Percentiles rank a stretch among this genome's conserved stretches.
These are phyloP conservation scores for Grosmannia penicillata DNA, from an alignment of 2,329 filamentous ascomycete genomes.

Conservation along the genomic window DNA sequence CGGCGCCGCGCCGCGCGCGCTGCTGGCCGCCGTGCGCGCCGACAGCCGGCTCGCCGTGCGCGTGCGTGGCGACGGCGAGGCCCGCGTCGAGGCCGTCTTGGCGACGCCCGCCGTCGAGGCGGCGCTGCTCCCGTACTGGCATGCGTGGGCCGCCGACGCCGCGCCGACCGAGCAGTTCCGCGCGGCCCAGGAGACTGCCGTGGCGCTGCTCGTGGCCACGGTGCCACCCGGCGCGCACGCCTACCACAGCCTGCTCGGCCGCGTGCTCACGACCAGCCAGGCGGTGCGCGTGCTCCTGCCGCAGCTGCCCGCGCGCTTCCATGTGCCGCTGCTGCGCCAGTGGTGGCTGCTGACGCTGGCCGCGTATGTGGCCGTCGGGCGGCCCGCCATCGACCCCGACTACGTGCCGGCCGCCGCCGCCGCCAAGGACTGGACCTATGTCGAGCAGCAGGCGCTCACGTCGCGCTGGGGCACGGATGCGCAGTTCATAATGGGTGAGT, in stretches of 20 bases:
- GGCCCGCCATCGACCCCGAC: conserved; percentile 57
- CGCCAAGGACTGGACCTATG: conserved; percentile 64
- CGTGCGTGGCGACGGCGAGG: conserved; percentile 26
- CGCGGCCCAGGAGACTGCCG: conserved; percentile 48
- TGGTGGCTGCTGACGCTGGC: conserved; percentile 80
- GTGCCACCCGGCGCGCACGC: conserved; percentile 41
- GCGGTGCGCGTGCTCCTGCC: conserved; percentile 78
- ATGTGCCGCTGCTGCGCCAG: conserved; percentile 59
- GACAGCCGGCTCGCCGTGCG: no score
- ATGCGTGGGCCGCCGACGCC: conserved; percentile 47
- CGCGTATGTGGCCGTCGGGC: conserved; percentile 60
- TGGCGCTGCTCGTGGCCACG: conserved; percentile 47
- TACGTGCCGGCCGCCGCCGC: conserved; percentile 47
- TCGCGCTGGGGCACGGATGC: conserved; percentile 56
- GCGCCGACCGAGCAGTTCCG: conserved; percentile 63
- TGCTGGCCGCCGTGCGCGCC: no score
- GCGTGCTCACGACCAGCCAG: conserved; percentile 73
- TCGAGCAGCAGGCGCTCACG: conserved; percentile 54
- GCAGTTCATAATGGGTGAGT: conserved; percentile 69
- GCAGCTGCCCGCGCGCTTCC: conserved; percentile 55
- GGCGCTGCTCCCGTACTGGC: conserved; percentile 76
- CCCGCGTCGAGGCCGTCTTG: not conserved
- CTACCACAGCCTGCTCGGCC: conserved; percentile 74
- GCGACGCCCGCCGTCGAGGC: conserved; percentile 44
- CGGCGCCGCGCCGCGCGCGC: conserved; percentile 49